These are phyloP conservation scores for Solanum tarijense DNA, from an alignment of 257 asterid species.

Conservation along the genomic window DNA sequence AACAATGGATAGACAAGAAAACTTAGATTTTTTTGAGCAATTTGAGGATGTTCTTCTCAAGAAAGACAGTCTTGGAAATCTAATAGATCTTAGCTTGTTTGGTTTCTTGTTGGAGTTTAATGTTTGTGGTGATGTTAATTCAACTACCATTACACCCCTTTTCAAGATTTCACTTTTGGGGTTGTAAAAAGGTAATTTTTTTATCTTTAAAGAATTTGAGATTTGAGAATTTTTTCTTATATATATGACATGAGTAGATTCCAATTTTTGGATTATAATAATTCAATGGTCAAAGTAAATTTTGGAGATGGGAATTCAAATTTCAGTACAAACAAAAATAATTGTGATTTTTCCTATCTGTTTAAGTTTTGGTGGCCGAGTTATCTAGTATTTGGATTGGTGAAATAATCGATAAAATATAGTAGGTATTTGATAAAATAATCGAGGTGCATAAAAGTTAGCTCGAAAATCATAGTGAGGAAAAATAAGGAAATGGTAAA, in stretches of 20 bases:
- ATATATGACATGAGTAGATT: neutral
- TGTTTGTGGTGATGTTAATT: conserved; percentile 1
- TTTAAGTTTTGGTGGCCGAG: neutral
- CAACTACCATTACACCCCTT: conserved; percentile 19
- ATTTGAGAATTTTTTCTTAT: neutral
- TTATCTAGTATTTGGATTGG: neutral
- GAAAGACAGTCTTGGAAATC: neutral
- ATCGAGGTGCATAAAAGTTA: neutral
- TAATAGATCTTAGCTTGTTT: neutral
- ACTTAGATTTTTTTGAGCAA: conserved; percentile 10
- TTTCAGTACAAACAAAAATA: neutral
- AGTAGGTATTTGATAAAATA: rapidly evolving
- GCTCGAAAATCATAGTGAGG: neutral
- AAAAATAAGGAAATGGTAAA: neutral
- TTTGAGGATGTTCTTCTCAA: conserved; percentile 8
- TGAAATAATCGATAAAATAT: too few relatives aligned
- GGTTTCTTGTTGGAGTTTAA: neutral
- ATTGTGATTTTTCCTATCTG: neutral
- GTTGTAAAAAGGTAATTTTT: neutral
- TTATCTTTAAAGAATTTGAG: neutral
- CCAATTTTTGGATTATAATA: neutral
- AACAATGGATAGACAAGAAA: conserved; percentile 14
- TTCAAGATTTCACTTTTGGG: neutral
- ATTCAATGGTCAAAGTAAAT: neutral
- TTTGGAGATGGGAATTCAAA: neutral